Conservation (phyloP, 768 basidiomycete species). For the Postia placenta region DNA sequence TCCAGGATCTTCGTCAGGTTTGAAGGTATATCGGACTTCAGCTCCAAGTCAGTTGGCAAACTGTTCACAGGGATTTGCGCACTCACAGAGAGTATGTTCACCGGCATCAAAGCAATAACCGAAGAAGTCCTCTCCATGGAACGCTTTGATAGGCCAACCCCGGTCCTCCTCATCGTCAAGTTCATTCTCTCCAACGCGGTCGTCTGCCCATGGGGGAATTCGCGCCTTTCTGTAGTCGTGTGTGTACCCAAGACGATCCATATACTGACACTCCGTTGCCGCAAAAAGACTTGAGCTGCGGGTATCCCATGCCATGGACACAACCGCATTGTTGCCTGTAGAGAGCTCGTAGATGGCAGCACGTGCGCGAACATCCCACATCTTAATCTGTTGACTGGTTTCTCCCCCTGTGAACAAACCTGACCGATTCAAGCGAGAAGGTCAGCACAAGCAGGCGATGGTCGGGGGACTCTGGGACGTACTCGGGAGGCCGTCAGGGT, state of each 20-base stretch:
- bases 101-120: slow-evolving; percentile 32
- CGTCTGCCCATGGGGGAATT: slow-evolving; percentile 8
- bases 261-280: slow-evolving; percentile 26
- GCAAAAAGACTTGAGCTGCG: slow-evolving; percentile 26
- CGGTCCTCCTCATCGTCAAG: slow-evolving; percentile 4
- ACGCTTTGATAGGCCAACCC: slow-evolving; percentile 26
- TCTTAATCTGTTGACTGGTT: slow-evolving; percentile 26
- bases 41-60: background rate
- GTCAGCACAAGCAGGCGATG: background rate
- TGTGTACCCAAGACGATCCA: slow-evolving; percentile 20
- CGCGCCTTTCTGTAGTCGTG: slow-evolving; percentile 19
- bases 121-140: slow-evolving; percentile 22
- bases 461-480: too few species aligned
- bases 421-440: slow-evolving; percentile 10
- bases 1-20: background rate
- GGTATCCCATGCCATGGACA: slow-evolving; percentile 27
- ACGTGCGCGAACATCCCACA: slow-evolving; percentile 35
- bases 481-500: slow-evolving; percentile 35
- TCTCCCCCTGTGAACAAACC: slow-evolving; percentile 24
- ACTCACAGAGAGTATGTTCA: slow-evolving; percentile 28
- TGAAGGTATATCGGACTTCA: background rate
- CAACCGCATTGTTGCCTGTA: slow-evolving; percentile 37
- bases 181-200: slow-evolving; percentile 3
- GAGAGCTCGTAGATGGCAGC: slow-evolving; percentile 32
- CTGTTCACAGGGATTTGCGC: background rate